phyloP scores from a whole-genome alignment of 768 basidiomycete genomes.

The Pisolithus orientalis region DNA sequence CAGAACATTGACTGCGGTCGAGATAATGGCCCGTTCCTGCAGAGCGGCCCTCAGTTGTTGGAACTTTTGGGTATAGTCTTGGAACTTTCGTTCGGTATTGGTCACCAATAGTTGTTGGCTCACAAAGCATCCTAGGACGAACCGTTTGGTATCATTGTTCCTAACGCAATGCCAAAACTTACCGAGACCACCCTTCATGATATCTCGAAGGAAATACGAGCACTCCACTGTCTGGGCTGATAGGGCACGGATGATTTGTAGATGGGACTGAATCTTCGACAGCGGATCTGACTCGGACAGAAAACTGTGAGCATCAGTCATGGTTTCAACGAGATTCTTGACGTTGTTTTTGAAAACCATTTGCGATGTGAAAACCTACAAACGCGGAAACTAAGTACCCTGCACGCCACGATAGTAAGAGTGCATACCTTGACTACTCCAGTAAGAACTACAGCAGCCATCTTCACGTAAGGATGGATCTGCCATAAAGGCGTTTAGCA shows the following conservation, averaged over 20 bases:
- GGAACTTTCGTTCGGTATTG: not conserved
- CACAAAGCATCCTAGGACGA: not conserved
- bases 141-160: not conserved
- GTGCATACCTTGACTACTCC: slow-evolving; percentile 1
- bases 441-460: slow-evolving; percentile 2
- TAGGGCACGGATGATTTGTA: slow-evolving; percentile 6
- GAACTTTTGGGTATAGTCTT: not conserved
- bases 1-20: not conserved
- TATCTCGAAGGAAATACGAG: slow-evolving; percentile 24
- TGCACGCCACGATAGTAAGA: too few relatives aligned
- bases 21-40: not conserved
- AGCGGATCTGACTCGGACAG: slow-evolving; percentile 3
- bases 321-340: not conserved
- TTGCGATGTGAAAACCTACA: slow-evolving; percentile 1
- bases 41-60: not conserved
- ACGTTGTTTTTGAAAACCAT: slow-evolving; percentile 1
- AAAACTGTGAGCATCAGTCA: slow-evolving; percentile 6
- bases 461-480: slow-evolving; percentile 11
- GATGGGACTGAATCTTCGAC: slow-evolving; percentile 1
- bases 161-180: not conserved
- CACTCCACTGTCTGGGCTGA: slow-evolving; percentile 23
- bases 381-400: not conserved
- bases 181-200: slow-evolving; percentile 17
- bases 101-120: slow-evolving; percentile 3
- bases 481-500: not conserved